These are phyloP conservation scores for Pleurozium schreberi DNA, from an alignment of 225 moss, liverwort and hornwort genomes.

Conservation along the genomic window DNA sequence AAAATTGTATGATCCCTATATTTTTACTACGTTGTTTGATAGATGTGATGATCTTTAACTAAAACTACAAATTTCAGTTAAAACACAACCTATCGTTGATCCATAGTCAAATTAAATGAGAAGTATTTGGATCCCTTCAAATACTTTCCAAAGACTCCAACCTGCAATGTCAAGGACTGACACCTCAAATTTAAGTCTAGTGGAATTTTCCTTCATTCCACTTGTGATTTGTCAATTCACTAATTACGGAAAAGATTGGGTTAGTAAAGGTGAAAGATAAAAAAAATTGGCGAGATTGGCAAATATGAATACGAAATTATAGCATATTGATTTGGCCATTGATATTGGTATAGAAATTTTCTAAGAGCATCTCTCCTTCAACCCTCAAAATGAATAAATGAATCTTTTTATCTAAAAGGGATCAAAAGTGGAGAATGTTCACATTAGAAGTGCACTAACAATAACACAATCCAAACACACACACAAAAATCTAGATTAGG, in stretches of 20 bases:
- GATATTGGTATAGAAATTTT: too few relatives aligned
- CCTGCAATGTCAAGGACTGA: background rate
- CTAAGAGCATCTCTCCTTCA: background rate
- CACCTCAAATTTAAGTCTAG: background rate
- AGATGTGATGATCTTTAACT: background rate
- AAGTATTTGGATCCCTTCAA: background rate
- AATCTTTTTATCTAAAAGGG: background rate
- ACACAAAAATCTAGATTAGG: too few relatives aligned
- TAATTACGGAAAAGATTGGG: background rate
- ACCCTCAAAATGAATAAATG: accelerated
- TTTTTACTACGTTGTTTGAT: background rate
- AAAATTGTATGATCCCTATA: too few relatives aligned
- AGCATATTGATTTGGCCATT: background rate
- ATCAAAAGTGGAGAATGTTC: background rate
- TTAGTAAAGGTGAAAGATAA: accelerated
- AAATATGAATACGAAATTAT: background rate
- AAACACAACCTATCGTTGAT: accelerated
- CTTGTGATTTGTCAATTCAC: background rate
- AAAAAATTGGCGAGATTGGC: background rate
- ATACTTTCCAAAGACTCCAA: background rate
- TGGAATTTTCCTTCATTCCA: background rate
- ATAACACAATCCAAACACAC: background rate
- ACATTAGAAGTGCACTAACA: background rate
- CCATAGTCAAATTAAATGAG: background rate
- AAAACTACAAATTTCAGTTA: accelerated